A percentile compares a stretch with the other conserved stretches of the same genome.
Conservation (phyloP, 768 basidiomycete species). For the Tulasnella sp. region DNA sequence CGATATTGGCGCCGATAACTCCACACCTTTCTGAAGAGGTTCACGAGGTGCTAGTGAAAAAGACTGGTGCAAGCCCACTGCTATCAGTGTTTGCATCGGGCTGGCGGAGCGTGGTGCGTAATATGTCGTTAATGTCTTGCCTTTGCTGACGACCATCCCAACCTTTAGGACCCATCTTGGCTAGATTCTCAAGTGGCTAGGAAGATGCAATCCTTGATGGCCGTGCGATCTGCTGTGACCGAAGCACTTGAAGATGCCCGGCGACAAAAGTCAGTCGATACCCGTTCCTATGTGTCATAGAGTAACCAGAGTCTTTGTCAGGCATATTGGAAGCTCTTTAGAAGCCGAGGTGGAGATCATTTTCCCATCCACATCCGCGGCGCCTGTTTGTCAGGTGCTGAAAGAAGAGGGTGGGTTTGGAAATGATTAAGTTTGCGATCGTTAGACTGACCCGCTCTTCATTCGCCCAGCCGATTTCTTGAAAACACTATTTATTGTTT, state of each 20-base stretch:
- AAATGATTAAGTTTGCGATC: neutral
- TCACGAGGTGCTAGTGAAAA: slow-evolving; percentile 30
- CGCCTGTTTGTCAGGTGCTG: slow-evolving; percentile 1
- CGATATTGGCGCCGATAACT: slow-evolving; percentile 68
- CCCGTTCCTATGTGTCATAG: neutral
- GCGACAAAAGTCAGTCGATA: slow-evolving; percentile 46
- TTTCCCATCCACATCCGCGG: slow-evolving; percentile 28
- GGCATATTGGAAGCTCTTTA: slow-evolving; percentile 59
- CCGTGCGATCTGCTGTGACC: slow-evolving; percentile 48
- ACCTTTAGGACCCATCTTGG: slow-evolving; percentile 33
- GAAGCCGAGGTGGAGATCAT: slow-evolving; percentile 64
- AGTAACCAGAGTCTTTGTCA: slow-evolving; percentile 23
- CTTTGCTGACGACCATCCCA: neutral
- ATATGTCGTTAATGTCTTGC: neutral
- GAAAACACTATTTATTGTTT: slow-evolving; percentile 70
- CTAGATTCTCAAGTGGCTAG: slow-evolving; percentile 40
- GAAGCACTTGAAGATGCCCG: slow-evolving; percentile 66
- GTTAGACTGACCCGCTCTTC: neutral
- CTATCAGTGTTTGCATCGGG: slow-evolving; percentile 56
- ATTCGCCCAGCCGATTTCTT: slow-evolving; percentile 42
- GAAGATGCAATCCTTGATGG: slow-evolving; percentile 54
- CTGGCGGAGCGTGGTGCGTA: slow-evolving; percentile 60
- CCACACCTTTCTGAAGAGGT: slow-evolving; percentile 91
- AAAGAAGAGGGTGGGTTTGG: neutral
- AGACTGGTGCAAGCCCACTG: slow-evolving; percentile 22